Conservation (phyloP, 495 filamentous ascomycete species). For the Sabuloglossum arenarium region DNA sequence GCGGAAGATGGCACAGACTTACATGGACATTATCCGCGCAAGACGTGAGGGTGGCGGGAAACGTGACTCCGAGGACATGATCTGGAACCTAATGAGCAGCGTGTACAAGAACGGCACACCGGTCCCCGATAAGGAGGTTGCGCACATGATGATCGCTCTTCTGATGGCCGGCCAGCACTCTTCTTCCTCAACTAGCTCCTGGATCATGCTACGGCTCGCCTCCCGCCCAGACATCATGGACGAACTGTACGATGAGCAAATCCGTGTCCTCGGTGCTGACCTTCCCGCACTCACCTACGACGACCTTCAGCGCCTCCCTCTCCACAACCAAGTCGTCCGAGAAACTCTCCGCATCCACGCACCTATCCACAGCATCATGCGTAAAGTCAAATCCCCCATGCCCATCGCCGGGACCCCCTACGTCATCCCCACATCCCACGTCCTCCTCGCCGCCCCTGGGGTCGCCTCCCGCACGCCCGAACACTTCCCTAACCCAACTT, state of each 20-base stretch:
- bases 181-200: conserved; percentile 34
- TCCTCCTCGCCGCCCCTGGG: conserved; percentile 27
- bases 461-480: conserved; percentile 44
- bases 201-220: conserved; percentile 39
- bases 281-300: conserved; percentile 34
- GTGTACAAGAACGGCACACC: conserved; percentile 39
- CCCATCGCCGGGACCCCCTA: conserved; percentile 24
- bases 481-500: conserved; percentile 62
- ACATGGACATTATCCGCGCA: conserved; percentile 36
- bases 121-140: conserved; percentile 38
- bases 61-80: conserved; percentile 40
- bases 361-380: conserved; percentile 43
- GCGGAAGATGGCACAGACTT: conserved; percentile 32
- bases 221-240: conserved; percentile 32
- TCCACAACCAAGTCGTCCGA: conserved; percentile 36
- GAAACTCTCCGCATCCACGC: conserved; percentile 42
- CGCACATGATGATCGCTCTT: conserved; percentile 48
- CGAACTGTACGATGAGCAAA: conserved; percentile 36
- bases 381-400: conserved; percentile 39
- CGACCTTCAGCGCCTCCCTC: conserved; percentile 27
- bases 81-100: conserved; percentile 46
- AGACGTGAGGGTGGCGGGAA: conserved; percentile 26
- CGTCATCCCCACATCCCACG: conserved; percentile 27
- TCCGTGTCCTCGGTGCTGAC: conserved; percentile 26
- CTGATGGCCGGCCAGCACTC: conserved; percentile 48